phyloP scores from a whole-genome alignment of 176 grass and related monocot species.

The Hordeum marinum region DNA sequence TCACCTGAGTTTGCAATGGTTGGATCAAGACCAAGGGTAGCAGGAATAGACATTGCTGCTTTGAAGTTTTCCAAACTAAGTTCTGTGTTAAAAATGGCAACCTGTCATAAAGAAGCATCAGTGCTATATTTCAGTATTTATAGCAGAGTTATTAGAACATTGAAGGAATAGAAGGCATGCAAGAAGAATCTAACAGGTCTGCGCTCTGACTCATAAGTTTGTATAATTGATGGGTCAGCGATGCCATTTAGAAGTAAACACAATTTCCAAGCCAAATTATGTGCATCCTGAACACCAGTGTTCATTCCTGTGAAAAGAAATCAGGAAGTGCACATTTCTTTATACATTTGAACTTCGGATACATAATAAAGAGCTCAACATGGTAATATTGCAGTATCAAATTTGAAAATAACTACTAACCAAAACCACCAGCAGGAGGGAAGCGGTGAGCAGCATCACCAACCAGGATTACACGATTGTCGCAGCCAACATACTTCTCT shows the following conservation, averaged over 20 bases:
- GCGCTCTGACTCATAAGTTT: slow-evolving; percentile 86
- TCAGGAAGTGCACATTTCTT: background rate
- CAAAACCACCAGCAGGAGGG: slow-evolving; percentile 94
- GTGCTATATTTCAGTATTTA: slow-evolving; percentile 7
- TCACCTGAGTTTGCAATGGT: slow-evolving; percentile 90
- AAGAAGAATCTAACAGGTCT: slow-evolving; percentile 56
- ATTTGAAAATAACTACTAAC: slow-evolving; percentile 35
- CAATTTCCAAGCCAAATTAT: slow-evolving; percentile 97
- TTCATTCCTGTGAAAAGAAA: slow-evolving; percentile 84
- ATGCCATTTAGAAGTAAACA: slow-evolving; percentile 48
- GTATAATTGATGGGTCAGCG: slow-evolving; percentile 62
- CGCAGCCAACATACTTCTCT: slow-evolving; percentile 65
- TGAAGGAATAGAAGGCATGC: slow-evolving; percentile 11
- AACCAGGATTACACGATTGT: slow-evolving; percentile 69
- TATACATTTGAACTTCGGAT: background rate
- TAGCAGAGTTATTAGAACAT: background rate
- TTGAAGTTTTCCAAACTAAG: slow-evolving; percentile 89
- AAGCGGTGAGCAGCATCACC: slow-evolving; percentile 93
- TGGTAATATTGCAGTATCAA: background rate
- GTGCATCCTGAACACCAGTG: slow-evolving; percentile 90
- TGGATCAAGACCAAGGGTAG: slow-evolving; percentile 87
- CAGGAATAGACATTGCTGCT: slow-evolving; percentile 90
- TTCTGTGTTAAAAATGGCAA: slow-evolving; percentile 86
- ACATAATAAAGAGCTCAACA: background rate
- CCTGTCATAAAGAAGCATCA: slow-evolving; percentile 54